Evolutionary conservation across 2,329 filamentous ascomycete species (phyloP), one percentile per base, ranked within the genome.

Genomic region (Sporothrix pseudoabietina): DNA sequence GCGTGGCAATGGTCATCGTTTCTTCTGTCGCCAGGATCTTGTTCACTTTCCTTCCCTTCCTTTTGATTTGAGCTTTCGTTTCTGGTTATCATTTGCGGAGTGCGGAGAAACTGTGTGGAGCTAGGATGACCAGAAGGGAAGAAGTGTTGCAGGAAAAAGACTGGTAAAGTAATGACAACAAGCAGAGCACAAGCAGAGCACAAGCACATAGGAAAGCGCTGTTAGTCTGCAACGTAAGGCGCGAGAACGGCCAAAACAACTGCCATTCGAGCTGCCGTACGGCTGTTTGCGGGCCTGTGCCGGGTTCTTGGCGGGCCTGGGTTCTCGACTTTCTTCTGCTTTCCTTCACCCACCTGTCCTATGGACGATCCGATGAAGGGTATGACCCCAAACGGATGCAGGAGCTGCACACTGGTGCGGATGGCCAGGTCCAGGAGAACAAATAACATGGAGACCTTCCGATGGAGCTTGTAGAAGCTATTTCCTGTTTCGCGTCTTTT

Each of bases 401-500:
- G 32, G 55, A 57, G 55, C 55, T 4, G 55, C 26, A 10, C 26
- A 59, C 32, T 26, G n/a, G n/a, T n/a, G 22, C 26, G n/a, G 54
- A 57, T 30, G 22, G 54, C 22, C 6, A 57, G 22, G 22, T 4
- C 54, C 26, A 35, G 30, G 32, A 61, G 19, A 14, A 63, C 52
- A 32, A 63, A 41, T 39, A 63, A 63, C n/a, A 63, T 39, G 19
- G 5, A 39, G 32, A 63, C 57, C n/a, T 19, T n/a, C 57, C 30
- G 59, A 41, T 44, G 59, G 59, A 63, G 59, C 35, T 66, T 26
- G 16, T 19, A 44, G 39, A 26, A 41, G 35, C 39, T 47, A 47
- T 66, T 66, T 63, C 32, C 32, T 66, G 35, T 16, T 44, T 66
- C 41, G 22, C 39, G n/a, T 80, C 65, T 66, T 63, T n/a, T 39